Percentiles rank a stretch among this genome's conserved stretches.
phyloP scores from a whole-genome alignment of 371 early-diverging fungal genomes.

The Mortierella sp. region DNA sequence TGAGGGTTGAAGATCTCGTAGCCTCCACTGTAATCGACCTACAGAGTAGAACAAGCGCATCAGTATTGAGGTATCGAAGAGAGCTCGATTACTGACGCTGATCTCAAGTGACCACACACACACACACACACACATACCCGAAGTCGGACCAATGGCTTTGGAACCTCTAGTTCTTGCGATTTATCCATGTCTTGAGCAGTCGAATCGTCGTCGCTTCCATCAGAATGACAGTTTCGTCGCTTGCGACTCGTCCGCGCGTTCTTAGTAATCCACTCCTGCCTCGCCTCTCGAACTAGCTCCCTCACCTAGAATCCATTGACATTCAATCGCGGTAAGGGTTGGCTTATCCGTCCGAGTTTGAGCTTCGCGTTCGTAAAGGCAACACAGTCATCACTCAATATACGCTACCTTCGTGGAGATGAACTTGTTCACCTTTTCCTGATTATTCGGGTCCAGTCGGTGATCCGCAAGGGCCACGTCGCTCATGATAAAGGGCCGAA shows the following conservation, averaged over 20 bases:
- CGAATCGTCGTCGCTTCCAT: constrained; percentile 29
- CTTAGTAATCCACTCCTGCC: constrained; percentile 64
- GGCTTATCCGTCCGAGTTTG: too few relatives aligned
- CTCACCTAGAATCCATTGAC: constrained; percentile 58
- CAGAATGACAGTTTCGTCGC: constrained; percentile 35
- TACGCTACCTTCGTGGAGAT: constrained; percentile 31
- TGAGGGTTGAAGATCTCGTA: constrained; percentile 86
- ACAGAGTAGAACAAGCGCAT: background rate
- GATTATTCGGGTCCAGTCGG: constrained; percentile 49
- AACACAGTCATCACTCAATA: too few relatives aligned
- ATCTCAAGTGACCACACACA: too few relatives aligned
- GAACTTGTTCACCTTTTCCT: constrained; percentile 39
- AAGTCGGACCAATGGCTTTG: constrained; percentile 83
- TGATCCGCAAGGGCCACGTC: constrained; percentile 70
- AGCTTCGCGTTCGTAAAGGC: too few relatives aligned
- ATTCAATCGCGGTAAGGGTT: too few relatives aligned
- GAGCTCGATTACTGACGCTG: background rate
- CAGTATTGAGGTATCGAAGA: too few relatives aligned
- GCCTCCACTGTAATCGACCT: constrained; percentile 88
- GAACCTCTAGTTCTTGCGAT: constrained; percentile 55
- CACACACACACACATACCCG: constrained; percentile 55
- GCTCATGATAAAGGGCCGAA: constrained; percentile 91
- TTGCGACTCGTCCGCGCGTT: constrained; percentile 27
- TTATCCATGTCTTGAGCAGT: background rate
- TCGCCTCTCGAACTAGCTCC: constrained; percentile 73